These are phyloP conservation scores for Candida montana DNA, from an alignment of 805 yeast species.

Conservation along the genomic window DNA sequence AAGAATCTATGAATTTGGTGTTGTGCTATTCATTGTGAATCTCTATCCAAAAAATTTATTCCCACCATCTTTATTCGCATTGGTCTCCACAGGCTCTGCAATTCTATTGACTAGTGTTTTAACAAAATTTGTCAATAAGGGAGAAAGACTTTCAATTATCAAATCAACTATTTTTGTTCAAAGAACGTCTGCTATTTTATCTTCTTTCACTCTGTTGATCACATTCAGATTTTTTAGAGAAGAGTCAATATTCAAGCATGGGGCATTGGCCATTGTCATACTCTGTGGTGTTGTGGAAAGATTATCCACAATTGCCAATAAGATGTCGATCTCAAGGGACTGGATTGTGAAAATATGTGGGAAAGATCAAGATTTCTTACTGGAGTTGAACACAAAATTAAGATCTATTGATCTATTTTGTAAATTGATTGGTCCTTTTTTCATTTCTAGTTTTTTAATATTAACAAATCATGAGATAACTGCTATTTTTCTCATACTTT, in stretches of 20 bases:
- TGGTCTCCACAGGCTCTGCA: constrained; percentile 26
- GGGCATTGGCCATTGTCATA: constrained; percentile 20
- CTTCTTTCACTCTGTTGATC: constrained; percentile 10
- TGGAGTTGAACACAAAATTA: constrained; percentile 29
- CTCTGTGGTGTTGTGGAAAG: constrained; percentile 31
- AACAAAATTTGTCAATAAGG: constrained; percentile 27
- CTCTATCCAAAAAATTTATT: constrained; percentile 30
- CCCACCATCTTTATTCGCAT: constrained; percentile 32
- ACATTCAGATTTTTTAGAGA: constrained; percentile 11
- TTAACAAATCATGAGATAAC: constrained; percentile 19
- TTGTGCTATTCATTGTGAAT: constrained; percentile 30
- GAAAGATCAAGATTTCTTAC: constrained; percentile 21
- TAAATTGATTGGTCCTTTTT: constrained; percentile 34
- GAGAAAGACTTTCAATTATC: constrained; percentile 27
- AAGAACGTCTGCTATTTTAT: constrained; percentile 17
- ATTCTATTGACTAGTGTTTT: constrained; percentile 25
- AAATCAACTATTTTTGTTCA: constrained; percentile 28
- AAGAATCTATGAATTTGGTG: constrained; percentile 35
- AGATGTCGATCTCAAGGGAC: constrained; percentile 35
- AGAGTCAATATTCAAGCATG: constrained; percentile 6
- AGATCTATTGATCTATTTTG: constrained; percentile 35
- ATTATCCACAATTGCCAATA: constrained; percentile 29
- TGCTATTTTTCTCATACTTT: constrained; percentile 23
- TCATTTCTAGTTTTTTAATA: constrained; percentile 29
- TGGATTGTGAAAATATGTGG: constrained; percentile 35